Evolutionary conservation across 208 protist species (phyloP).

Genomic region (Novymonas esmeraldas): DNA sequence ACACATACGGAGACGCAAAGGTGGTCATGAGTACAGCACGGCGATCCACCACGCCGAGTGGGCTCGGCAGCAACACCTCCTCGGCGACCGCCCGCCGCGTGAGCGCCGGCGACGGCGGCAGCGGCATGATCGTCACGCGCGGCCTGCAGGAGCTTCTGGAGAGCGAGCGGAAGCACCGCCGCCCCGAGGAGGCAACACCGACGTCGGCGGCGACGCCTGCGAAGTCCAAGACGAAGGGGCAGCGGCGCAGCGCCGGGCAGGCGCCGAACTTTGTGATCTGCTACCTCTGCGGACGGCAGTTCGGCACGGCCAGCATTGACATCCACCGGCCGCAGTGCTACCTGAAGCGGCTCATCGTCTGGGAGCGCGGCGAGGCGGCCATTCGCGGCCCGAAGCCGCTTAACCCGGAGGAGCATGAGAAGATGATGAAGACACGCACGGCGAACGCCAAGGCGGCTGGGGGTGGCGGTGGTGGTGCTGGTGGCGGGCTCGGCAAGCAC

Average conservation of each 20-base stretch:
- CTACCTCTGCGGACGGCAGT: slow-evolving; percentile 92
- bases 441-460: slow-evolving; percentile 9
- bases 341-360: slow-evolving; percentile 89
- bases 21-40: slow-evolving; percentile 15
- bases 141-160: slow-evolving; percentile 76
- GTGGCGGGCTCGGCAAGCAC: slow-evolving; percentile 19
- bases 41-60: background rate
- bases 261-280: slow-evolving; percentile 85
- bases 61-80: slow-evolving; percentile 9
- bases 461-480: background rate
- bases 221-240: slow-evolving; percentile 15
- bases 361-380: slow-evolving; percentile 78
- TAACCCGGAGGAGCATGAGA: slow-evolving; percentile 63
- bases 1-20: background rate
- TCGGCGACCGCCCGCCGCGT: background rate
- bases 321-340: slow-evolving; percentile 94
- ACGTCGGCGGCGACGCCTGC: background rate
- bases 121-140: slow-evolving; percentile 68
- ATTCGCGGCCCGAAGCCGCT: slow-evolving; percentile 77
- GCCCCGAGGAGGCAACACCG: background rate
- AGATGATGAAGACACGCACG: slow-evolving; percentile 40
- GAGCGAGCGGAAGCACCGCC: slow-evolving; percentile 42
- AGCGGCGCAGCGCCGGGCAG: slow-evolving; percentile 19
- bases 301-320: slow-evolving; percentile 78
- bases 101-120: slow-evolving; percentile 6